phyloP scores from a whole-genome alignment of 2,329 filamentous ascomycete genomes.

The Diatrype stigma region DNA sequence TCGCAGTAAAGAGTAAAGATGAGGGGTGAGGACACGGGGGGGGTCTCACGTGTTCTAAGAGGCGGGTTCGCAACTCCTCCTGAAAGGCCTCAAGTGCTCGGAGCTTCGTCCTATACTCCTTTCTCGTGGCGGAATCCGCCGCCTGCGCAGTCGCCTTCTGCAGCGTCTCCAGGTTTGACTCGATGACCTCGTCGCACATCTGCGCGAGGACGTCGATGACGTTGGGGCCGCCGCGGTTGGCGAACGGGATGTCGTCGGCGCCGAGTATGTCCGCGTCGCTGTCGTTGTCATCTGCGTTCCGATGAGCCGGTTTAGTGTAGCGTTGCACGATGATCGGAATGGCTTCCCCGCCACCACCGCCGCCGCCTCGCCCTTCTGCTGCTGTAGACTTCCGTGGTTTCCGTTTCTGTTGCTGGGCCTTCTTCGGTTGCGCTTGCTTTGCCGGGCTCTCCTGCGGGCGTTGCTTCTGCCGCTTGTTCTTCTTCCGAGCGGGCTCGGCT shows the following conservation, averaged over 20 bases:
- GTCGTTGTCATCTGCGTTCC: constrained; percentile 36
- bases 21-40: too few relatives aligned
- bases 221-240: constrained; percentile 53
- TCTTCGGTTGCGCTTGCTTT: constrained; percentile 34
- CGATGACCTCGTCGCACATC: constrained; percentile 57
- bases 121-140: constrained; percentile 42
- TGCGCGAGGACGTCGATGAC: constrained; percentile 59
- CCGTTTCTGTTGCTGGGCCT: constrained; percentile 32
- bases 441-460: constrained; percentile 36
- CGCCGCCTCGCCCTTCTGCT: constrained; percentile 16
- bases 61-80: constrained; percentile 50
- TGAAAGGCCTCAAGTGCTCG: constrained; percentile 55
- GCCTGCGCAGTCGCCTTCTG: constrained; percentile 39
- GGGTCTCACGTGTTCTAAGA: constrained; percentile 59
- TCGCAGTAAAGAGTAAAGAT: too few relatives aligned
- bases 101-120: constrained; percentile 52
- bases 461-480: constrained; percentile 27
- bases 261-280: constrained; percentile 39
- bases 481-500: constrained; percentile 30
- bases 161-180: constrained; percentile 44
- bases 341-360: constrained; percentile 19
- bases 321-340: constrained; percentile 59
- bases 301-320: constrained; percentile 48
- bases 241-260: constrained; percentile 47
- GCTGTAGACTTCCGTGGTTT: constrained; percentile 18